Evolutionary conservation across 2,329 filamentous ascomycete genomes (phyloP).

Genomic region (Aspergillus candidus): DNA sequence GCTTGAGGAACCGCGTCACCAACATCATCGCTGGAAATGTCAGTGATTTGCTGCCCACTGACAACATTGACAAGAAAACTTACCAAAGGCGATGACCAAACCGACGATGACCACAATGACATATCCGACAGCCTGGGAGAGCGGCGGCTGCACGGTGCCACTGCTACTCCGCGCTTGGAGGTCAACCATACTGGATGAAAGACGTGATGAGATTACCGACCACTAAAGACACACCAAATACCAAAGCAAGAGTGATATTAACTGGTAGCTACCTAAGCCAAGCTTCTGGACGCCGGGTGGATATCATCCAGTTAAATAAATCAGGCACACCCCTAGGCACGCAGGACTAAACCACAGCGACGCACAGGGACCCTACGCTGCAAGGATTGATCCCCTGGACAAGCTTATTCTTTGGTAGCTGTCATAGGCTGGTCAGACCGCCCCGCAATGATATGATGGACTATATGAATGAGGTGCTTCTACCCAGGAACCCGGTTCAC

Average conservation of each 20-base stretch:
- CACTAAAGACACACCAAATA: too few relatives aligned
- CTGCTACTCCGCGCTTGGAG: constrained; percentile 13
- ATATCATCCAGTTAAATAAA: too few relatives aligned
- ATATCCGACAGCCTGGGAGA: constrained; percentile 39
- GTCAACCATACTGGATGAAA: constrained; percentile 9
- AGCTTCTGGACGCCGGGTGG: too few relatives aligned
- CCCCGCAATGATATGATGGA: constrained; percentile 10
- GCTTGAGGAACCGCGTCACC: constrained; percentile 44
- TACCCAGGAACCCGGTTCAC: not conserved
- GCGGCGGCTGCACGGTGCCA: constrained; percentile 25
- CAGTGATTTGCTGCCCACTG: too few relatives aligned
- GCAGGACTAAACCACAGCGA: too few relatives aligned
- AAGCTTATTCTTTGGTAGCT: not conserved
- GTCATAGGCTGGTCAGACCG: not conserved
- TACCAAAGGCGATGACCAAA: constrained; percentile 37
- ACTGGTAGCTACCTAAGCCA: too few relatives aligned
- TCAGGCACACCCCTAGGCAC: too few relatives aligned
- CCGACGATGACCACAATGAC: constrained; percentile 39
- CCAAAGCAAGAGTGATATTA: too few relatives aligned
- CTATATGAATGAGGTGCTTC: constrained; percentile 9
- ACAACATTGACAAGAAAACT: not conserved
- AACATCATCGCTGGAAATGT: constrained; percentile 39
- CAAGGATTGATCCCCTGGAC: too few relatives aligned
- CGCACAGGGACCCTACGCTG: too few relatives aligned
- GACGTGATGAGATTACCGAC: too few relatives aligned